Conservation (phyloP, 345 rosid species). For the Excoecaria agallocha region DNA sequence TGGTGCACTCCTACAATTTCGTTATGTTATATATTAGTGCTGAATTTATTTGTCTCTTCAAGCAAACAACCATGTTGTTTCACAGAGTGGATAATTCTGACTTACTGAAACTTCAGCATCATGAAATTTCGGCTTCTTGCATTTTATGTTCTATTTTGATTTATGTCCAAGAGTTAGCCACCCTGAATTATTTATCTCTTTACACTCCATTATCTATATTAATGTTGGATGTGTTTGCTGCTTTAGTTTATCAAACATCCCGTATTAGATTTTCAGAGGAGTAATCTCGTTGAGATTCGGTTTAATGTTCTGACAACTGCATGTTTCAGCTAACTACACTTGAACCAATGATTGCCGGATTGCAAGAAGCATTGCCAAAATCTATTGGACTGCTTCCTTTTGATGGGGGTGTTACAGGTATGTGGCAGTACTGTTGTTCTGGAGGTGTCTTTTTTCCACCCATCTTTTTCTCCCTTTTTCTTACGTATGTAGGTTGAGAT, state of each 20-base stretch:
- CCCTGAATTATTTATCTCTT: background rate
- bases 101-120: background rate
- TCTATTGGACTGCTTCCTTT: conserved; percentile 95
- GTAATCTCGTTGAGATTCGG: conserved; percentile 3
- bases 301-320: conserved; percentile 18
- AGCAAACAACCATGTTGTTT: background rate
- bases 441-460: too few relatives aligned
- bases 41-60: background rate
- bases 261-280: too few relatives aligned
- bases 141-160: background rate
- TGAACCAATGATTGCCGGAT: conserved; percentile 83
- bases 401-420: conserved; percentile 94
- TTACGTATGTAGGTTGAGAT: background rate
- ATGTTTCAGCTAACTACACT: conserved; percentile 63
- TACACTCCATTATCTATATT: background rate
- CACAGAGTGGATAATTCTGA: background rate
- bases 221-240: background rate
- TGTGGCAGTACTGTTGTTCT: background rate
- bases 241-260: background rate
- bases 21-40: background rate
- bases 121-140: background rate
- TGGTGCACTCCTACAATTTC: background rate
- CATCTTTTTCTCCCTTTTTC: background rate
- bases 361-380: conserved; percentile 91
- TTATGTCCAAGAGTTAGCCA: background rate